phyloP scores from a whole-genome alignment of 2,329 filamentous ascomycete genomes.

The Lachnellula subtilissima region DNA sequence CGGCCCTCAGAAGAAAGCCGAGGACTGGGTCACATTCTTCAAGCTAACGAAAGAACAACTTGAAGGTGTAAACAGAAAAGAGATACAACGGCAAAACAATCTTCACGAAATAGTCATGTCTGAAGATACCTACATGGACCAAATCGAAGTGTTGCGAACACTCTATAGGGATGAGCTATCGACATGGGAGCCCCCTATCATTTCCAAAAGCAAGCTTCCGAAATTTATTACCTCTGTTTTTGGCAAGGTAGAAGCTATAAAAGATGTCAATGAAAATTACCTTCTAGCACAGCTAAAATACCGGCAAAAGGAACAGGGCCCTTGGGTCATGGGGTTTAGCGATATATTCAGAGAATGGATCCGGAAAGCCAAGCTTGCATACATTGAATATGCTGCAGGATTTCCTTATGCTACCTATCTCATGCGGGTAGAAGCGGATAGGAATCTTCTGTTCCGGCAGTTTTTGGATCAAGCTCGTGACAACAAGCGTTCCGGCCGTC shows the following conservation, averaged over 20 bases:
- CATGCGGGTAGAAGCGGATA: conserved; percentile 76
- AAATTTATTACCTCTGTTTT: conserved; percentile 84
- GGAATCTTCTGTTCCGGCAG: conserved; percentile 78
- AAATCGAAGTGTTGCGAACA: conserved; percentile 77
- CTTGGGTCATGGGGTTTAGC: conserved; percentile 89
- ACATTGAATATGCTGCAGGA: conserved; percentile 85
- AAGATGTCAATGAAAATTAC: conserved; percentile 88
- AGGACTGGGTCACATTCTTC: conserved; percentile 90
- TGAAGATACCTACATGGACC: conserved; percentile 86
- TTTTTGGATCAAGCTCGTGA: conserved; percentile 78
- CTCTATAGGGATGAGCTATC: conserved; percentile 81
- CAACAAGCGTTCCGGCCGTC: conserved; percentile 72
- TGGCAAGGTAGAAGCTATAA: conserved; percentile 82
- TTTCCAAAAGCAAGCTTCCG: conserved; percentile 70
- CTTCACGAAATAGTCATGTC: conserved; percentile 92
- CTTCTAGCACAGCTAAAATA: conserved; percentile 93
- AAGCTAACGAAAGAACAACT: conserved; percentile 72
- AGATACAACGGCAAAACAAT: conserved; percentile 88
- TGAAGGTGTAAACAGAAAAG: conserved; percentile 71
- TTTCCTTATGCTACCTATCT: conserved; percentile 82
- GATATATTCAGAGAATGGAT: conserved; percentile 99
- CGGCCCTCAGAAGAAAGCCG: conserved; percentile 59
- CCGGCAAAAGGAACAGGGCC: conserved; percentile 91
- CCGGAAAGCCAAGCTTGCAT: conserved; percentile 80
- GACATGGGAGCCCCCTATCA: conserved; percentile 70